Percentiles rank a stretch among this genome's conserved stretches.
Conservation (phyloP, 345 rosid genomes). For the Toxicodendron radicans region DNA sequence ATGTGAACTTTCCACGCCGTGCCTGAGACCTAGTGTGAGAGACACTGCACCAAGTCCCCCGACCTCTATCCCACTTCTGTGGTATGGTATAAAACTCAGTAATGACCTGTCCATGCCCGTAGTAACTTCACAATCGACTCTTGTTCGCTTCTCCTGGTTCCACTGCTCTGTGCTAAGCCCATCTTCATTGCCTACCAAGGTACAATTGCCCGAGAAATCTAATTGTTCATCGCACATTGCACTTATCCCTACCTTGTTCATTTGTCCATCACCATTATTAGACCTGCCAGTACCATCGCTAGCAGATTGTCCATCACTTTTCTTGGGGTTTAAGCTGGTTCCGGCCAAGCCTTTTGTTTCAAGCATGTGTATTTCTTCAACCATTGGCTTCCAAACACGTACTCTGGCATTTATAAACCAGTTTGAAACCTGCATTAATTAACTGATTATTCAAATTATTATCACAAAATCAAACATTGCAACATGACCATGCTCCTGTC, state of each 20-base stretch:
- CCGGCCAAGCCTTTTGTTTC: slow-evolving; percentile 44
- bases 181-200: slow-evolving; percentile 18
- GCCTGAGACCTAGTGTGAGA: slow-evolving; percentile 56
- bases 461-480: not conserved
- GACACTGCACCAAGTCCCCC: slow-evolving; percentile 51
- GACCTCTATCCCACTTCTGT: slow-evolving; percentile 34
- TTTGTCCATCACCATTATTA: slow-evolving; percentile 22
- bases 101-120: slow-evolving; percentile 36
- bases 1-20: slow-evolving; percentile 43
- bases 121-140: slow-evolving; percentile 36
- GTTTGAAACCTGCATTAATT: slow-evolving; percentile 49
- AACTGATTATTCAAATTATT: not conserved
- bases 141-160: slow-evolving; percentile 46
- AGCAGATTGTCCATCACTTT: slow-evolving; percentile 18
- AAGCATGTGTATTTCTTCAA: slow-evolving; percentile 60
- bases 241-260: slow-evolving; percentile 24
- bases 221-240: slow-evolving; percentile 23
- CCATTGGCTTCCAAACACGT: slow-evolving; percentile 71
- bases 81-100: slow-evolving; percentile 40
- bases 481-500: not conserved
- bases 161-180: slow-evolving; percentile 23
- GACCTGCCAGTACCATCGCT: slow-evolving; percentile 25
- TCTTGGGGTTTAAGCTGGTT: slow-evolving; percentile 22
- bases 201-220: slow-evolving; percentile 21
- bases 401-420: slow-evolving; percentile 72